phyloP scores from a whole-genome alignment of 2,329 filamentous ascomycete species.

The Fusarium sp. region DNA sequence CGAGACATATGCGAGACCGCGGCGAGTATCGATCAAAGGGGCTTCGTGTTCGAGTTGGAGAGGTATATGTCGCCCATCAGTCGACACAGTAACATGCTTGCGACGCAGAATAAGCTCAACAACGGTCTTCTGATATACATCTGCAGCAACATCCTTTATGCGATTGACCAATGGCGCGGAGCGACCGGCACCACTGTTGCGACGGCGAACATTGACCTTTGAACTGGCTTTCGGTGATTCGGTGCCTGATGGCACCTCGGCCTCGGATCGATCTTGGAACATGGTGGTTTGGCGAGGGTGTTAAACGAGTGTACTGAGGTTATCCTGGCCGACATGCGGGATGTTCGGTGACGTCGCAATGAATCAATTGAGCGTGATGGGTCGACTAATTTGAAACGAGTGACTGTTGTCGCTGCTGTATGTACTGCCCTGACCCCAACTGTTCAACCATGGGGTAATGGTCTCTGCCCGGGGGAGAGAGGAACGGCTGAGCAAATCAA shows the following conservation, averaged over 20 bases:
- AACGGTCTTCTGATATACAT: slow-evolving; percentile 53
- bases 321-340: slow-evolving; percentile 20
- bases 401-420: slow-evolving; percentile 13
- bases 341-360: slow-evolving; percentile 9
- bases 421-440: slow-evolving; percentile 5
- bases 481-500: slow-evolving; percentile 3
- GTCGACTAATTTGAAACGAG: slow-evolving; percentile 26
- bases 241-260: slow-evolving; percentile 20
- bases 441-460: slow-evolving; percentile 20
- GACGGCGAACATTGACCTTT: slow-evolving; percentile 17
- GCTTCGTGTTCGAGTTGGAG: slow-evolving; percentile 52
- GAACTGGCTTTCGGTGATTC: slow-evolving; percentile 8
- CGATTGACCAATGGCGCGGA: slow-evolving; percentile 32
- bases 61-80: slow-evolving; percentile 70
- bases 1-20: slow-evolving; percentile 61
- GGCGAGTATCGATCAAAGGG: slow-evolving; percentile 60
- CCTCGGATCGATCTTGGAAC: slow-evolving; percentile 28
- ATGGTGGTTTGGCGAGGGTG: slow-evolving; percentile 21
- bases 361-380: neutral
- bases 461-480: slow-evolving; percentile 12
- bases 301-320: slow-evolving; percentile 37
- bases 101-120: slow-evolving; percentile 67
- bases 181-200: slow-evolving; percentile 16
- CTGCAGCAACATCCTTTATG: slow-evolving; percentile 32
- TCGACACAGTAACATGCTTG: slow-evolving; percentile 74